These are phyloP conservation scores for Ochromonas danica DNA, from an alignment of 108 stramenopile species.

Conservation along the genomic window DNA sequence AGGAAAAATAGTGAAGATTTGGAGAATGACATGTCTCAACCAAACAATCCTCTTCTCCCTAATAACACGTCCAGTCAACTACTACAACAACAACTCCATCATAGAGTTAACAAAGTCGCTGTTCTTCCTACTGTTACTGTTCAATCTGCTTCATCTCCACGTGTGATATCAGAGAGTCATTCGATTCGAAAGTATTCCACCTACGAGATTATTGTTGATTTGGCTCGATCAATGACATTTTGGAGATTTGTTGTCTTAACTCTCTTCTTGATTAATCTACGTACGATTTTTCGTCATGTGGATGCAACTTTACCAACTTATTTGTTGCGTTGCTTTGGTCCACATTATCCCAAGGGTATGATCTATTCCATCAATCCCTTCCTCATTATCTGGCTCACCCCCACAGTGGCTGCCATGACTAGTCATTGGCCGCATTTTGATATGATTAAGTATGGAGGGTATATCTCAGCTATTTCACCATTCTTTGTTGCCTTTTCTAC, in stretches of 20 bases:
- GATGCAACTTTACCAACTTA: slow-evolving; percentile 79
- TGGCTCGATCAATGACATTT: slow-evolving; percentile 68
- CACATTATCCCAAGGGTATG: slow-evolving; percentile 65
- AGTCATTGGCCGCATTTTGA: slow-evolving; percentile 62
- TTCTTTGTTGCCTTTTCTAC: slow-evolving; percentile 68
- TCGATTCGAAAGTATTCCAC: too few relatives aligned
- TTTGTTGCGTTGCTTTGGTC: slow-evolving; percentile 73
- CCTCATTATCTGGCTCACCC: slow-evolving; percentile 71
- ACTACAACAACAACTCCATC: background rate
- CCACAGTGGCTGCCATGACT: slow-evolving; percentile 69
- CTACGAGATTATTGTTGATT: too few relatives aligned
- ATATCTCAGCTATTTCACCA: slow-evolving; percentile 67
- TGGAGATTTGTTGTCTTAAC: slow-evolving; percentile 67
- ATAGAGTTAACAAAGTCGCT: too few relatives aligned
- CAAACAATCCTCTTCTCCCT: background rate
- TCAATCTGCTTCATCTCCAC: background rate
- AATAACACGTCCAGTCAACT: background rate
- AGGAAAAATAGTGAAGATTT: background rate
- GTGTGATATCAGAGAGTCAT: too few relatives aligned
- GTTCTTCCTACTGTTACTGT: background rate
- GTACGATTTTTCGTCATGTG: slow-evolving; percentile 75
- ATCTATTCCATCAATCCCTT: slow-evolving; percentile 75
- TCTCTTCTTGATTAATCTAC: slow-evolving; percentile 73
- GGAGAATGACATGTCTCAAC: background rate
- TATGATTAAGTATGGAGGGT: slow-evolving; percentile 73